Conservation (phyloP, 768 basidiomycete genomes). For the Psilocybe subaeruginosa region DNA sequence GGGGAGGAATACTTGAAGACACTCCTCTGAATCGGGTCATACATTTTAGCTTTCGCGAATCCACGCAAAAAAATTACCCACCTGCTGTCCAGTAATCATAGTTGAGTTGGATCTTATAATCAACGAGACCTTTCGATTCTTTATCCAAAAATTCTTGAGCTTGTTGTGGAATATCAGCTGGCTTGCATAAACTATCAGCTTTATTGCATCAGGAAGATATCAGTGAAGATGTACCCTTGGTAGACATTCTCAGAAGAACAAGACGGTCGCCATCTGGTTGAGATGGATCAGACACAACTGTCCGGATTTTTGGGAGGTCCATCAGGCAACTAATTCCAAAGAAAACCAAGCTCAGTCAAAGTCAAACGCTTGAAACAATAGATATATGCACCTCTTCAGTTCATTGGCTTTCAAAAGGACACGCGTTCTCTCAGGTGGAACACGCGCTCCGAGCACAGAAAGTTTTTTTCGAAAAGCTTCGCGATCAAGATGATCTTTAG, state of each 20-base stretch:
- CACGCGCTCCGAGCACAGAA: constrained; percentile 67
- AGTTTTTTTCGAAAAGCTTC: constrained; percentile 66
- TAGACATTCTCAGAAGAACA: constrained; percentile 64
- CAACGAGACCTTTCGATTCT: constrained; percentile 58
- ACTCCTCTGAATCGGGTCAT: constrained; percentile 62
- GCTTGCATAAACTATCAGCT: constrained; percentile 40
- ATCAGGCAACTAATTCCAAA: constrained; percentile 53
- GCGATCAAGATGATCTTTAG: constrained; percentile 59
- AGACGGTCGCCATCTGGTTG: constrained; percentile 56
- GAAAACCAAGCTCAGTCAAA: neutral
- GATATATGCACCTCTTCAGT: constrained; percentile 57
- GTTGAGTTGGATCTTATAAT: constrained; percentile 64
- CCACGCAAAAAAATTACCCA: constrained; percentile 25
- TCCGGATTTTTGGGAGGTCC: constrained; percentile 69
- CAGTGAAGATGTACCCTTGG: constrained; percentile 55
- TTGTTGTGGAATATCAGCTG: constrained; percentile 69
- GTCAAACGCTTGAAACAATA: neutral
- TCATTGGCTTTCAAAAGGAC: constrained; percentile 56
- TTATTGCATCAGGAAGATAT: constrained; percentile 6
- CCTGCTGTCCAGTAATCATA: constrained; percentile 93
- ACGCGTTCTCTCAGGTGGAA: constrained; percentile 59
- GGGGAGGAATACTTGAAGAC: constrained; percentile 82
- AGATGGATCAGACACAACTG: constrained; percentile 54
- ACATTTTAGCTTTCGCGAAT: neutral
- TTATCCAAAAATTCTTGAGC: constrained; percentile 56